Conservation (phyloP, 2,329 filamentous ascomycete genomes). For the Talaromyces pinophilus region DNA sequence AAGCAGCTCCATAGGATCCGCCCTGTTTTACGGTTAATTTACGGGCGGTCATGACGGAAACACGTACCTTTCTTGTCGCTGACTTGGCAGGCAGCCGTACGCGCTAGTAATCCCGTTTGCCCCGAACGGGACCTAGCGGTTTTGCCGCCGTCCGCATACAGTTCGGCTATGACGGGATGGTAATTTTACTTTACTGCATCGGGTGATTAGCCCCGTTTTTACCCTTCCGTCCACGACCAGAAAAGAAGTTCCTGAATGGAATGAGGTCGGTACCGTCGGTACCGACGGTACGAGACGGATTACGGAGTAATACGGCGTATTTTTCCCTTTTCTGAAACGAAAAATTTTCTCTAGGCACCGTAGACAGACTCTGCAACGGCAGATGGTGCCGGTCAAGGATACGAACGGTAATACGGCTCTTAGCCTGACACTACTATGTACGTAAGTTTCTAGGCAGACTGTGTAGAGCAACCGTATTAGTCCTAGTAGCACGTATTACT, state of each 20-base stretch:
- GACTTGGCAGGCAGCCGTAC: background rate
- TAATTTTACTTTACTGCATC: conserved; percentile 18
- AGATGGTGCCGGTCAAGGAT: conserved; percentile 14
- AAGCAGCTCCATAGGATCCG: conserved; percentile 18
- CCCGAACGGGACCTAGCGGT: conserved; percentile 14
- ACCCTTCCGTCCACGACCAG: conserved; percentile 8
- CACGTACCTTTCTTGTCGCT: background rate
- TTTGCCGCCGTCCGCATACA: conserved; percentile 14
- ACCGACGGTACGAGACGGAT: background rate
- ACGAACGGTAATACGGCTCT: background rate
- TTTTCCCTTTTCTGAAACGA: background rate
- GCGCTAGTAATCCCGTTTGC: conserved; percentile 5
- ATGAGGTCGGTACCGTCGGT: background rate
- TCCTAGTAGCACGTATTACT: background rate
- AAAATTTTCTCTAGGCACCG: background rate
- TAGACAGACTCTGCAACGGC: conserved; percentile 1
- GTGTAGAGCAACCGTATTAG: background rate
- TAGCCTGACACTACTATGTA: background rate
- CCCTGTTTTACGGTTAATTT: conserved; percentile 12
- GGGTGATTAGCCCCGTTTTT: conserved; percentile 7
- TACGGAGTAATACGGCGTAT: conserved; percentile 1
- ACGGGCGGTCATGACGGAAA: background rate
- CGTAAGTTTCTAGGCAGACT: background rate
- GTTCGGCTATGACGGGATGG: conserved; percentile 22
- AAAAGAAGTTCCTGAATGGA: conserved; percentile 10